Evolutionary conservation across 208 protist species (phyloP), one percentile per base, ranked within the genome.

Genomic region (Wallacemonas collosoma): DNA sequence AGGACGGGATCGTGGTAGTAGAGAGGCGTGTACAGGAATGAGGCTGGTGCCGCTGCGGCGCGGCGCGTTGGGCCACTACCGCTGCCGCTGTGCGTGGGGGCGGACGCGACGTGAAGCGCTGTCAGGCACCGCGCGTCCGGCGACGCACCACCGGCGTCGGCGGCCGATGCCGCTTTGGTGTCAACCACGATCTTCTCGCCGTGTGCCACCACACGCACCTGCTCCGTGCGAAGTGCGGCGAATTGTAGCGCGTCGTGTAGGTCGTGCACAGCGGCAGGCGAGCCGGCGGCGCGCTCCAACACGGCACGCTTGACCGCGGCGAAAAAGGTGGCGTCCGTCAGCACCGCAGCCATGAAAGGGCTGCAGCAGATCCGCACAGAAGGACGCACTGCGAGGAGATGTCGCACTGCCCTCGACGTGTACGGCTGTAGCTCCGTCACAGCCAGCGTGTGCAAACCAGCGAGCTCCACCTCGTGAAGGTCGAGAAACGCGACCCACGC

Each of bases 271-370:
- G 76, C 56, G 2, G 74, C 72, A 0, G 77, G 51, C 1, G 75
- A 65, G 48, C 17, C 48, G 0, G 65, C 50, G n/a, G 77, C 73
- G 55, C 91, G 91, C 50, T 85, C 78, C 12, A 80, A 57, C 38
- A 91, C 47, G 4, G 85, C 75, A 38, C 78, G 77, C 43, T 62
- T 76, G 71, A 93, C 80, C 2, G 81, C 85, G 53, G 77, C 57
- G 57, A 92, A 93, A 69, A 95, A 95, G 39, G 78, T 79, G 3
- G 68, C 51, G 68, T 94, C 87, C 1, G 85, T 86, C 35, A 96
- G 79, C 44, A 94, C 68, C 9, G 80, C 86, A 2, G 72, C 71
- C 11, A 77, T 76, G 62, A 93, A 90, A 1, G 66, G 44, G 64
- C 81, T 87, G 60, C 86, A 89, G 5, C 73, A 76, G 35, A 96